Base-by-base conservation (phyloP, 768 basidiomycete genomes). In the Sarcodon aspratus region DNA sequence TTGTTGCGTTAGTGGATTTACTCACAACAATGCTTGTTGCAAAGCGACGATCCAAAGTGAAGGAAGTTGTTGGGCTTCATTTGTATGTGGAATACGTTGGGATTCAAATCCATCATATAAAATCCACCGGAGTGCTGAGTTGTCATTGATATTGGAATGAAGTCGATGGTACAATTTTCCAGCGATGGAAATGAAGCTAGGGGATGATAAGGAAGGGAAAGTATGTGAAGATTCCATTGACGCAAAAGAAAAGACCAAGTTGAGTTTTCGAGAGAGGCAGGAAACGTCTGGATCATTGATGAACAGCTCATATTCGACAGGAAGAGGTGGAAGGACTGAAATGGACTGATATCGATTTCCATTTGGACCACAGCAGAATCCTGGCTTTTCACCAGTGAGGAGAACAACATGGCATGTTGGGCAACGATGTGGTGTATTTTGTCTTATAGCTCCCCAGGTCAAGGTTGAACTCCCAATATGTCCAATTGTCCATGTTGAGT, bases 161-260 rank as follows among this genome's bases (percentile, higher is more conserved):
- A 68, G 46, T 1, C 61, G 58, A 48, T 68, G 66, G 38, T 67
- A 68, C 1, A 67, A 46, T 13, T 56, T 54, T 0, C 66, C 66
- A 45, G 63, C 54, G 15, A 68, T 59, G 1, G 62, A 52, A 27
- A 66, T n/a, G 33, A 56, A 56, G 1, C 51, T 51, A 12, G 47
- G 45, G 1, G 44, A 35, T 10, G 55, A 53, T 11, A 35, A 56
- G 57, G 40, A 12, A 1, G 61, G 60, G 47, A 66, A 65, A 1
- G 43, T 15, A 18, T 58, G 59, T 0, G 61, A 58, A 0, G 59
- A 55, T 49, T 66, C 59, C 1, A 65, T 37, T 1, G 61, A 54
- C 17, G 65, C 62, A 48, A 66, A 66, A n/a, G 63, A 64, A 42
- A 60, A 65, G 1, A 64, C 31, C 15, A 65, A 54, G 45, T 67